Base-by-base conservation (phyloP, 345 rosid species). In the Adansonia digitata region DNA sequence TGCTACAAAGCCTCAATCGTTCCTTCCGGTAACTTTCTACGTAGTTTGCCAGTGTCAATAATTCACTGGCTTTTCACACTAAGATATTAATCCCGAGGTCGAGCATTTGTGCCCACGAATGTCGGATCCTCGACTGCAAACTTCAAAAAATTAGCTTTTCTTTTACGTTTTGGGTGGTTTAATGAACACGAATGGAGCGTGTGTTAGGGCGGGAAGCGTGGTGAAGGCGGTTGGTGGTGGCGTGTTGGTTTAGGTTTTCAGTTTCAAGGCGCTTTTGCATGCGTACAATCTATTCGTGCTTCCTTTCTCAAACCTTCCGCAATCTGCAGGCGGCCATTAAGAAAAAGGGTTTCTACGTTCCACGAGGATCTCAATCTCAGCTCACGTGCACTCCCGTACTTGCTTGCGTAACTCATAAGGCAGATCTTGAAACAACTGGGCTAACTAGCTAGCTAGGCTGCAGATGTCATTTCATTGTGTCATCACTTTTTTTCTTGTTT, bases 51-150 rank as follows among this genome's bases (percentile, higher is more conserved):
- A 34, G 4, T 48, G 5, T 26, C 51, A 49, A 45, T 46, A 22
- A 48, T 22, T 55, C 45, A 62, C 20, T 45, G n/a, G 7, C 43
- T 13, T 40, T 24, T 24, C 34, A 22, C 26, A 51, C 9, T 7
- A 29, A 7, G 6, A 34, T 34, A 31, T 35, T 29, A 52, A 34
- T 71, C 74, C 26, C 48, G 35, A 52, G 62, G 22, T 5, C 18
- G 7, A 45, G 61, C 37, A 51, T 51, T 52, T 35, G 24, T 49
- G 74, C 74, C 74, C 73, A 71, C 74, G 48, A 27, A 71, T 52
- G 62, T 71, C 74, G 74, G 74, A 71, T 71, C 74, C 43, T 71
- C 46, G 60, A 5, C 20, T 52, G 29, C 62, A 52, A 67, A 63
- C 71, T 66, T 42, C 71, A 52, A 66, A 9, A 10, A 35, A 11